Base-by-base conservation (phyloP, 2,329 filamentous ascomycete species). In the Colletotrichum ledebouriae region DNA sequence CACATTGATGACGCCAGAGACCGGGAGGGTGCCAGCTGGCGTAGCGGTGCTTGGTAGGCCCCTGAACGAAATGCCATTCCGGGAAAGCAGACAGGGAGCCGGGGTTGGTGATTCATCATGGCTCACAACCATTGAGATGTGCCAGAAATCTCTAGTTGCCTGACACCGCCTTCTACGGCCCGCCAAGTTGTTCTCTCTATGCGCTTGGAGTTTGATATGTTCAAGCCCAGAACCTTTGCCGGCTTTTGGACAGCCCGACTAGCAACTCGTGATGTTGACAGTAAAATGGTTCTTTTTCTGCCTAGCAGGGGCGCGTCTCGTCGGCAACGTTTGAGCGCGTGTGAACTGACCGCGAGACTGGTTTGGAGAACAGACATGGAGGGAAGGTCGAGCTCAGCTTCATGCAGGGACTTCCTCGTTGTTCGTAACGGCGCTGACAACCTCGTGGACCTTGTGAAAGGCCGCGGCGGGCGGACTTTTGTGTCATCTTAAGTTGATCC, bases 321-420 rank as follows among this genome's bases (percentile, higher is more conserved):
- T 5, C 22, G 22, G 39, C n/a, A 22, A 29, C 22, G 66, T 34
- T 50, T 25, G 34, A 44, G 34, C 60, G 61, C 5, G 44, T 33
- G 49, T 33, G 55, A 49, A 52, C 12, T 59, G 34, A 39, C 33
- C 22, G 55, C 66, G n/a, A 37, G n/a, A 68, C 44, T 41, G 55
- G 61, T 34, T 68, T 41, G 61, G 37, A 53, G 61, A 68, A 68
- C 66, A 66, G 66, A 68, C 61, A 11, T 41, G 29, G n/a, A 29
- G 34, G n/a, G 25, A 60, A 39, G 61, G 61, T 49, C 65, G 61
- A 65, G 66, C 66, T 59, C 25, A 15, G 25, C 22, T 47, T 13
- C 55, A 68, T 68, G 66, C 66, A 68, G 66, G 66, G 66, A 68
- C 66, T 68, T 66, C 55, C 61, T 65, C 61, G 49, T 50, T 46